Percentiles rank a stretch among this genome's conserved stretches.
Evolutionary conservation across 345 rosid species (phyloP).

Genomic region (Cochlearia excelsa): DNA sequence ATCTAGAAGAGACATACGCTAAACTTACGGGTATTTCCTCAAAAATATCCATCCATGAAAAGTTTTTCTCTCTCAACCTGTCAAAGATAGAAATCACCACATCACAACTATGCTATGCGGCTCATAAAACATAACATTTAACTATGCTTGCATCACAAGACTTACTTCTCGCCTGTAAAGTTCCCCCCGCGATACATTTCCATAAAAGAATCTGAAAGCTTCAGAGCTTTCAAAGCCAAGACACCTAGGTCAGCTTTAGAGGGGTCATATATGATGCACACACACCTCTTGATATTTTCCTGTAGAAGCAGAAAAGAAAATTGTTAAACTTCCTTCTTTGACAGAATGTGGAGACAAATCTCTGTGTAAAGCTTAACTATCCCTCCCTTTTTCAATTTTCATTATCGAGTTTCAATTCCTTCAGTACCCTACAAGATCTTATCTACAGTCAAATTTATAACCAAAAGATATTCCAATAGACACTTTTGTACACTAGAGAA

Average conservation of each 20-base stretch:
- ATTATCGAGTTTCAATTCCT: not conserved
- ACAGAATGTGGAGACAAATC: not conserved
- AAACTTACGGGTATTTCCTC: constrained; percentile 97
- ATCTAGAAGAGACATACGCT: not conserved
- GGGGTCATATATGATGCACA: constrained; percentile 96
- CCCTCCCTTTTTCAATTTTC: no score
- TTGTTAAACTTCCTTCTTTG: not conserved
- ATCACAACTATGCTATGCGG: constrained; percentile 2
- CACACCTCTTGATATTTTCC: constrained; percentile 96
- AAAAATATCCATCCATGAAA: constrained; percentile 98
- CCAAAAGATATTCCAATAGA: constrained; percentile 2
- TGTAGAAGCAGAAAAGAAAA: constrained; percentile 31
- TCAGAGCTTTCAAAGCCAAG: constrained; percentile 92
- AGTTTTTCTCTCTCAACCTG: constrained; percentile 97
- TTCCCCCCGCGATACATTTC: constrained; percentile 72
- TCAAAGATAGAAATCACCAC: constrained; percentile 13
- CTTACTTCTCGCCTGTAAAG: constrained; percentile 96
- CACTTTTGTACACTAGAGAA: not conserved
- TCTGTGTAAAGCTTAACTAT: not conserved
- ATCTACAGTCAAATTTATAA: not conserved
- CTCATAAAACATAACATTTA: constrained; percentile 3
- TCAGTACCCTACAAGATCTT: no score
- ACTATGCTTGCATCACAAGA: constrained; percentile 1
- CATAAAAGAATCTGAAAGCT: constrained; percentile 98
- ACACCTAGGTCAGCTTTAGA: constrained; percentile 87